Evolutionary conservation across 768 basidiomycete genomes (phyloP).

Genomic region (Phaeotremella skinneri): DNA sequence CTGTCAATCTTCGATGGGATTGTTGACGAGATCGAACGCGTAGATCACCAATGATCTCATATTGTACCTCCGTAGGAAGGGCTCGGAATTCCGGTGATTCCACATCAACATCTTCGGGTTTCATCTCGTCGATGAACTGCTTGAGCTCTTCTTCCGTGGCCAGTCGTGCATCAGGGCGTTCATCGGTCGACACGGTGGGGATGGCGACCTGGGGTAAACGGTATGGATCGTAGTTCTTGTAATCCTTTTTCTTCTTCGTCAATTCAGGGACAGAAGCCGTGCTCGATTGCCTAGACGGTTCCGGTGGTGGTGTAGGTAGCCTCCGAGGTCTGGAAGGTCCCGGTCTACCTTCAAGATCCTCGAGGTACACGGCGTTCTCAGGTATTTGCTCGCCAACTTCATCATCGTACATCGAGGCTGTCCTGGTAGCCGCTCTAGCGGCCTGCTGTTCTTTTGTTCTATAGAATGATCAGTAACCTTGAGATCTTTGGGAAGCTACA

Average conservation of each 20-base stretch:
- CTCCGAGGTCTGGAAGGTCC: conserved; percentile 45
- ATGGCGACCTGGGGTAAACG: conserved; percentile 70
- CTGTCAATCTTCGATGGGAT: conserved; percentile 82
- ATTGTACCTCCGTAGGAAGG: conserved; percentile 92
- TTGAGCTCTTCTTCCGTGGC: conserved; percentile 95
- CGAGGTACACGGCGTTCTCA: conserved; percentile 78
- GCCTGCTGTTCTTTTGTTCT: conserved; percentile 24
- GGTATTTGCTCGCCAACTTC: conserved; percentile 58
- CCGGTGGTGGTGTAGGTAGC: not conserved
- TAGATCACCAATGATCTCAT: conserved; percentile 95
- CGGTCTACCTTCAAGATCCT: conserved; percentile 62
- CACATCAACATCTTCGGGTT: conserved; percentile 91
- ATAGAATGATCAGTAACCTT: conserved; percentile 1
- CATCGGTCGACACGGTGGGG: conserved; percentile 40
- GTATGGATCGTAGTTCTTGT: conserved; percentile 70
- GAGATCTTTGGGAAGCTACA: not conserved
- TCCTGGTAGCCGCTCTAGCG: conserved; percentile 22
- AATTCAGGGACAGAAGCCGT: conserved; percentile 29
- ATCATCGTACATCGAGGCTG: conserved; percentile 26
- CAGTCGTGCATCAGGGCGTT: conserved; percentile 76
- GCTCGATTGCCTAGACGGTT: conserved; percentile 11
- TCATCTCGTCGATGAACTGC: conserved; percentile 91
- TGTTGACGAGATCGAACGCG: conserved; percentile 92
- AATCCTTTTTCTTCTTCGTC: conserved; percentile 50
- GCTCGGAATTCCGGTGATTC: conserved; percentile 83